These are phyloP conservation scores for Candida sphagnicola DNA, from an alignment of 805 yeast species.

Conservation along the genomic window DNA sequence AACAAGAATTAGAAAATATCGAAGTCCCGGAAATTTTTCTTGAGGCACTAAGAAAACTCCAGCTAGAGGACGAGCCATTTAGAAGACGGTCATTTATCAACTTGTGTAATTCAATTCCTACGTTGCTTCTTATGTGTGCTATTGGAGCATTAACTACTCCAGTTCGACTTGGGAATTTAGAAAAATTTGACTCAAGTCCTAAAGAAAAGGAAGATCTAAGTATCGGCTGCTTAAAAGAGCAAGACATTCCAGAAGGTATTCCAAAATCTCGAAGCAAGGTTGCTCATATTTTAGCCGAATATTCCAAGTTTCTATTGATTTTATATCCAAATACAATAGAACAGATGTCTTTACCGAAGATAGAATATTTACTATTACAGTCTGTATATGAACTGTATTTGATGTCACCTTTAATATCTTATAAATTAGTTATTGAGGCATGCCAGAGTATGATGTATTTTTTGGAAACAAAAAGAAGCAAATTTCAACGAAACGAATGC, in stretches of 20 bases:
- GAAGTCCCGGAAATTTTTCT: conserved; percentile 8
- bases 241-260: conserved; percentile 9
- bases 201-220: conserved; percentile 22
- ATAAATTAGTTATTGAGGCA: conserved; percentile 20
- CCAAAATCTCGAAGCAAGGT: conserved; percentile 18
- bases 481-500: conserved; percentile 2
- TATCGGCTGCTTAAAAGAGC: conserved; percentile 16
- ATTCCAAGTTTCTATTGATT: conserved; percentile 16
- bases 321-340: conserved; percentile 18
- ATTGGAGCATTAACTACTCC: conserved; percentile 29
- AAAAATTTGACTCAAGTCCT: conserved; percentile 20
- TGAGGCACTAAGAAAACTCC: conserved; percentile 11
- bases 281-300: conserved; percentile 18
- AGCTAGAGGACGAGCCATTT: conserved; percentile 14
- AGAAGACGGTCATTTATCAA: conserved; percentile 16
- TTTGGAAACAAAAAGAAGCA: conserved; percentile 14
- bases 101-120: conserved; percentile 21
- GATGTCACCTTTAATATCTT: conserved; percentile 24
- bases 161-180: conserved; percentile 28
- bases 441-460: conserved; percentile 28
- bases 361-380: conserved; percentile 18
- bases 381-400: conserved; percentile 25
- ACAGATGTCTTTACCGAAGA: conserved; percentile 13
- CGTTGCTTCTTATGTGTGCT: conserved; percentile 26
- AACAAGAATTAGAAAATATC: conserved; percentile 1